These are phyloP conservation scores for Houttuynia cordata DNA, from an alignment of 164 flowering plant genomes.

Conservation along the genomic window DNA sequence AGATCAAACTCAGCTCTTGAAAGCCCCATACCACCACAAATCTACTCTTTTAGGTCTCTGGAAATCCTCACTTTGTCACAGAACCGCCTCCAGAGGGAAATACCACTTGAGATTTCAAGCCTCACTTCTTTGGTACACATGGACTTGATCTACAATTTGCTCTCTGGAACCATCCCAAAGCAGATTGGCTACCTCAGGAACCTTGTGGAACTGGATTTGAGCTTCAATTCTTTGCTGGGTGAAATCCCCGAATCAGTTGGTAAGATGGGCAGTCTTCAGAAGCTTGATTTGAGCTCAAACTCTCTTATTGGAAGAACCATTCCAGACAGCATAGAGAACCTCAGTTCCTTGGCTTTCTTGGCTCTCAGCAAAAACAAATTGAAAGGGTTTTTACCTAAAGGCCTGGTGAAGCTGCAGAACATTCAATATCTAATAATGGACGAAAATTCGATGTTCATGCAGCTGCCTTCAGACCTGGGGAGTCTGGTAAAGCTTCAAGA, in stretches of 20 bases:
- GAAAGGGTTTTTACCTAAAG: too few species aligned
- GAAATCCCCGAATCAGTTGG: conserved; percentile 52
- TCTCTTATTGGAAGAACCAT: conserved; percentile 37
- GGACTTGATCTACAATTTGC: too few species aligned
- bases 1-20: too few species aligned
- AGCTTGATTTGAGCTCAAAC: conserved; percentile 80
- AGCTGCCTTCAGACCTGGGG: conserved; percentile 46
- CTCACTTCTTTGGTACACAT: too few species aligned
- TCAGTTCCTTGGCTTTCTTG: conserved; percentile 41
- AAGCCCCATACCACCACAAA: conserved; percentile 61
- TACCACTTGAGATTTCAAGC: conserved; percentile 36
- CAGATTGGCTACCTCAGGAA: too few species aligned
- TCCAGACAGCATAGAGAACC: conserved; percentile 41
- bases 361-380: conserved; percentile 65
- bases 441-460: conserved; percentile 56
- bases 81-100: conserved; percentile 38
- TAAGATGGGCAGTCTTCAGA: conserved; percentile 53
- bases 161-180: too few species aligned
- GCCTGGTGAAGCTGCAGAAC: too few species aligned
- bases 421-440: conserved; percentile 79
- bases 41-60: conserved; percentile 43
- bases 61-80: conserved; percentile 73
- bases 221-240: conserved; percentile 61
- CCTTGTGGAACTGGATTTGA: conserved; percentile 63
- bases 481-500: conserved; percentile 54